Evolutionary conservation across 1,284 basidiomycete species (phyloP), one percentile per base, ranked within the genome.

Genomic region (Puccinia horiana): DNA sequence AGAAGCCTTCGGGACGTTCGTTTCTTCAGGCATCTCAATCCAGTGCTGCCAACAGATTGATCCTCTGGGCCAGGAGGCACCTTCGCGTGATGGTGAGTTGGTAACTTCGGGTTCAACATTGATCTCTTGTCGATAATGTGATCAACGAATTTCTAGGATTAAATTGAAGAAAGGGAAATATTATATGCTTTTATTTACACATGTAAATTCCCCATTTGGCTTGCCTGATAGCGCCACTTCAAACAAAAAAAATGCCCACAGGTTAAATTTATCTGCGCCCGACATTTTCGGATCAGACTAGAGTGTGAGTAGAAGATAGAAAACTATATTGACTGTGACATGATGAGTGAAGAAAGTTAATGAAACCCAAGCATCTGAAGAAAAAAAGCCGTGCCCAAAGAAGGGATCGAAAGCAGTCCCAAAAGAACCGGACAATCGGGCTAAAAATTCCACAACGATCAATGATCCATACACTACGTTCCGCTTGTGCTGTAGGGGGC

Each of bases 21-120:
- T 56, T 58, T 74, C 29, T 74, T 32, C 18, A 74, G 20, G 29
- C 18, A 35, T 56, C 52, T 74, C 20, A 58, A 18, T 26, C 35
- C 5, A n/a, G 72, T 29, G 1, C 23, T 37, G 32, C 14, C 4
- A 26, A 40, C 20, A 40, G 52, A 37, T n/a, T 26, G 5, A 40
- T 37, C 18, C 52, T 74, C 72, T 37, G 26, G 44, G 49, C 23
- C n/a, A 69, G 67, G 23, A 26, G 70, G 14, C 42, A 2, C 47
- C 26, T 73, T 52, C 32, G 47, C 52, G 40, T 74, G 72, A 74
- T 74, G 18, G 26, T 35, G 20, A 56, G 52, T 20, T 26, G 37
- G 52, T 42, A 52, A 40, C 6, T 74, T 58, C 52, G 56, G 72
- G 32, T 74, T 74, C 35, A 14, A 29, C 72, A 74, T 74, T 40